Conservation (phyloP, 78 protist species). For the Diacronema lutheri region DNA sequence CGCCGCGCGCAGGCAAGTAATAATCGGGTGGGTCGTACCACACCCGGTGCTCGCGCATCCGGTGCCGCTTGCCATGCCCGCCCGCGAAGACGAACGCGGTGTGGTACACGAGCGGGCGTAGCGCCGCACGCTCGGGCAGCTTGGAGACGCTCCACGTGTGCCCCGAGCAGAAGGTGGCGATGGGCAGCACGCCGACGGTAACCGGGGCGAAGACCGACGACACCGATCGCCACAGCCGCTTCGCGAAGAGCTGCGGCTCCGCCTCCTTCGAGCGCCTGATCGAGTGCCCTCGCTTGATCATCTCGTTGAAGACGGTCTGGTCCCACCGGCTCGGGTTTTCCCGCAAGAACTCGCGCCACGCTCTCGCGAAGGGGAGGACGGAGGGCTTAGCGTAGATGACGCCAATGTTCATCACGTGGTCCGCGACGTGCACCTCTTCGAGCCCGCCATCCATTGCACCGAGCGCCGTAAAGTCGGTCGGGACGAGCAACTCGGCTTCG, state of each 20-base stretch:
- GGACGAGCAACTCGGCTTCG: background rate
- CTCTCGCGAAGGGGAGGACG: background rate
- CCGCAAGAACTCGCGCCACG: background rate
- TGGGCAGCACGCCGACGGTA: background rate
- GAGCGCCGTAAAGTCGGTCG: background rate
- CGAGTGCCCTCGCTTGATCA: background rate
- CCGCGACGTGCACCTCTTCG: background rate
- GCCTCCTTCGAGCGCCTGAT: no score
- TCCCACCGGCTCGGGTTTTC: background rate
- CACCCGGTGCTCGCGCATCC: background rate
- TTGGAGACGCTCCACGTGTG: background rate
- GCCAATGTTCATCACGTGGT: background rate
- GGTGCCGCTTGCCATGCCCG: slow-evolving; percentile 5
- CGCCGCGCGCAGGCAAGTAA: background rate
- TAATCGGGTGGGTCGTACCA: background rate
- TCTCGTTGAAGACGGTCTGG: background rate
- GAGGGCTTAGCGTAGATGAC: background rate
- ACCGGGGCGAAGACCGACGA: background rate
- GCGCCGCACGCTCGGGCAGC: background rate
- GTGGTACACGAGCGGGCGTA: background rate
- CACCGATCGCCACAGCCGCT: no score
- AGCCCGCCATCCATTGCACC: background rate
- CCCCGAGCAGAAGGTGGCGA: background rate
- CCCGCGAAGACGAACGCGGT: background rate
- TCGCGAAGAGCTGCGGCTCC: no score